A percentile compares a stretch with the other conserved stretches of the same genome.
Evolutionary conservation across 75 land plant genomes (phyloP).

Genomic region (Ceratopteris richardii): DNA sequence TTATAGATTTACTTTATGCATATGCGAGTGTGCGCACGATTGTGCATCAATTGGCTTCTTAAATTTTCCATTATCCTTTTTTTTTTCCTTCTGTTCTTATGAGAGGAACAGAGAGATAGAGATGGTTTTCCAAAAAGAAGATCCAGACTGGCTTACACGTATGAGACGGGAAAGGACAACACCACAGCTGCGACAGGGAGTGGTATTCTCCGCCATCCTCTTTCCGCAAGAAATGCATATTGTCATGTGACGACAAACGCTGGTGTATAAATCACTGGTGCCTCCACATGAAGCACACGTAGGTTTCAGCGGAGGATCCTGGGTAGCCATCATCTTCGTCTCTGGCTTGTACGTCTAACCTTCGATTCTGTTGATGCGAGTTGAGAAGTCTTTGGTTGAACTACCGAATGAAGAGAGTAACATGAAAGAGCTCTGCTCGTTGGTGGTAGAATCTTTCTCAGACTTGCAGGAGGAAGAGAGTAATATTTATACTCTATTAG

Average conservation of each 20-base stretch:
- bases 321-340: not conserved
- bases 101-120: not conserved
- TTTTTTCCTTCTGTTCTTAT: too few species aligned
- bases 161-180: constrained; percentile 56
- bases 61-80: too few species aligned
- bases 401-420: too few species aligned
- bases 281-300: constrained; percentile 67
- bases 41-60: too few species aligned
- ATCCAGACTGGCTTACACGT: constrained; percentile 29
- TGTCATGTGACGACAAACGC: constrained; percentile 92
- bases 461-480: too few species aligned
- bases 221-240: constrained; percentile 79
- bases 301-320: constrained; percentile 72
- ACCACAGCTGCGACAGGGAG: constrained; percentile 65
- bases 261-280: constrained; percentile 68
- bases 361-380: too few species aligned
- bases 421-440: too few species aligned
- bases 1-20: not conserved
- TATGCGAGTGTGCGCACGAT: not conserved
- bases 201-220: constrained; percentile 52
- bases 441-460: too few species aligned
- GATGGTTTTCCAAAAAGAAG: not conserved
- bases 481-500: too few species aligned
- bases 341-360: too few species aligned
- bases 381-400: too few species aligned